phyloP scores from a whole-genome alignment of 2,329 filamentous ascomycete genomes.

The Aspergillus novofumigatus region DNA sequence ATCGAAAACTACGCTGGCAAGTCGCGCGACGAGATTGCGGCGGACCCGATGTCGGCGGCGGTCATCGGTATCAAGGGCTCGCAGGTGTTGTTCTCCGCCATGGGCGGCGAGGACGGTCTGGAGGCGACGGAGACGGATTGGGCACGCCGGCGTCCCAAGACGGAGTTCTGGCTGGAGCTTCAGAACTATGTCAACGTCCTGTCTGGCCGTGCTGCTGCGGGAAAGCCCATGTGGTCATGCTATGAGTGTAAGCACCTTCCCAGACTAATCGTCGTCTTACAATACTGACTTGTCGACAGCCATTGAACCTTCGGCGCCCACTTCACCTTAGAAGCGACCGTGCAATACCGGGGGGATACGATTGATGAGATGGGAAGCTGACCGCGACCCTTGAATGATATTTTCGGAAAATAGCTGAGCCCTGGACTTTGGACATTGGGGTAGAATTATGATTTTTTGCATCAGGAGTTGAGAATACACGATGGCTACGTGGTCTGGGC shows the following conservation, averaged over 20 bases:
- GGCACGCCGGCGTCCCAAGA: constrained; percentile 77
- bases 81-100: constrained; percentile 78
- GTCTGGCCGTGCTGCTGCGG: constrained; percentile 59
- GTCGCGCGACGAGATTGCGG: constrained; percentile 62
- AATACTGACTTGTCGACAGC: not conserved
- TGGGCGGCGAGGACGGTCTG: constrained; percentile 60
- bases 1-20: constrained; percentile 72
- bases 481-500: not conserved
- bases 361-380: not conserved
- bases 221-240: constrained; percentile 22
- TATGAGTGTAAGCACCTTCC: constrained; percentile 21
- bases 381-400: not conserved
- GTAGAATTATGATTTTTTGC: not conserved
- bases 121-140: constrained; percentile 89
- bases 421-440: not conserved
- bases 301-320: not conserved
- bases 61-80: constrained; percentile 94
- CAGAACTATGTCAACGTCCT: constrained; percentile 81
- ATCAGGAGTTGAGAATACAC: not conserved
- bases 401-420: not conserved
- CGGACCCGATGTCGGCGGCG: constrained; percentile 67
- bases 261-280: no score
- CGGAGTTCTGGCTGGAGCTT: constrained; percentile 79
- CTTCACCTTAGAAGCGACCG: not conserved
- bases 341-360: not conserved